These are phyloP conservation scores for Combretum micranthum DNA, from an alignment of 345 rosid genomes.

Conservation along the genomic window DNA sequence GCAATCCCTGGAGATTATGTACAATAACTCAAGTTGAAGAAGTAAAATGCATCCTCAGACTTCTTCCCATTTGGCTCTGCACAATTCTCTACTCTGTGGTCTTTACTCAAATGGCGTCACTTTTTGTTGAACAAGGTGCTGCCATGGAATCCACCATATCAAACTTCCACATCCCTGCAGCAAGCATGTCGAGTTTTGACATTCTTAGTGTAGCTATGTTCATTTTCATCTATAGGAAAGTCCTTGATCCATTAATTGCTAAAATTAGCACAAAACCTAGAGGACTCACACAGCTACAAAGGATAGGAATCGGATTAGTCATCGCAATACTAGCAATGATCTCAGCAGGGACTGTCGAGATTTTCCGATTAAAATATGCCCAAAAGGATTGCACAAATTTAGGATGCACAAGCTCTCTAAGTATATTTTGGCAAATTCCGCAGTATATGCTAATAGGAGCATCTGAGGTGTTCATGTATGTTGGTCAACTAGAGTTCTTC, in stretches of 20 bases:
- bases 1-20: slow-evolving; percentile 70
- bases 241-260: slow-evolving; percentile 59
- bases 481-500: slow-evolving; percentile 92
- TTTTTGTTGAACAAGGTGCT: slow-evolving; percentile 96
- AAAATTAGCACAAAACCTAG: slow-evolving; percentile 34
- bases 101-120: slow-evolving; percentile 97
- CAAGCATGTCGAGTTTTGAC: slow-evolving; percentile 98
- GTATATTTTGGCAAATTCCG: slow-evolving; percentile 96
- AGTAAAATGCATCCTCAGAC: slow-evolving; percentile 83
- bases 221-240: slow-evolving; percentile 66
- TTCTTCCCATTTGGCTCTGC: slow-evolving; percentile 95
- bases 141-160: slow-evolving; percentile 61
- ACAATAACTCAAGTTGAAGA: slow-evolving; percentile 90
- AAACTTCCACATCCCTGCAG: slow-evolving; percentile 63
- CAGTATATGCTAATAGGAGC: slow-evolving; percentile 88
- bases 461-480: slow-evolving; percentile 98
- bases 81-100: slow-evolving; percentile 91
- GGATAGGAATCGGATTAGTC: slow-evolving; percentile 88
- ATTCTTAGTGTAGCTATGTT: slow-evolving; percentile 74
- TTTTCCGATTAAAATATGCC: slow-evolving; percentile 48
- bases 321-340: slow-evolving; percentile 77
- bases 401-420: slow-evolving; percentile 53
- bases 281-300: slow-evolving; percentile 79
- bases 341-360: slow-evolving; percentile 68
- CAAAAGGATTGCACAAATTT: slow-evolving; percentile 30